Evolutionary conservation across 23 red algal species (phyloP).

Genomic region (Porphyridium purpureum): DNA sequence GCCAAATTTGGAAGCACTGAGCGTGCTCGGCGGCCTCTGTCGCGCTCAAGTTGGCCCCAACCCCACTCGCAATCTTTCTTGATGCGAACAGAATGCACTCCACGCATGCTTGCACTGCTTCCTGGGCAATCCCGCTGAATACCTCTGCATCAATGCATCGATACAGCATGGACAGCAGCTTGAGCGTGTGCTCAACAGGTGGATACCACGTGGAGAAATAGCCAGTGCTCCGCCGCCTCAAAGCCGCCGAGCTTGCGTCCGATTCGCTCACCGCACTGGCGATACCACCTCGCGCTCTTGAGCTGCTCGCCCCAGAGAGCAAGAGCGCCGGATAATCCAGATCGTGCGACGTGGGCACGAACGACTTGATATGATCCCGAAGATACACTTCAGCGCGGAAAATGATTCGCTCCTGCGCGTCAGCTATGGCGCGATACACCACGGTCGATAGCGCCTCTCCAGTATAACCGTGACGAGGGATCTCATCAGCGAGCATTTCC

Average conservation of each 20-base stretch:
- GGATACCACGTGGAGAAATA: slow-evolving; percentile 78
- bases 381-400: slow-evolving; percentile 71
- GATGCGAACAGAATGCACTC: slow-evolving; percentile 29
- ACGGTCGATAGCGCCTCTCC: slow-evolving; percentile 29
- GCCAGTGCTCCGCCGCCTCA: no score
- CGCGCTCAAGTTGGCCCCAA: slow-evolving; percentile 11
- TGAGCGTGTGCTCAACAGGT: slow-evolving; percentile 55
- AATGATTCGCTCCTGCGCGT: slow-evolving; percentile 79
- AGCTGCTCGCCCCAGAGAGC: slow-evolving; percentile 1
- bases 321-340: slow-evolving; percentile 43
- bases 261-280: background rate
- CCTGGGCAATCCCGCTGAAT: slow-evolving; percentile 76
- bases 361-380: slow-evolving; percentile 52
- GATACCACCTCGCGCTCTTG: no score
- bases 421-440: slow-evolving; percentile 38
- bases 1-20: slow-evolving; percentile 75
- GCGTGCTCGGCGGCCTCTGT: slow-evolving; percentile 61
- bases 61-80: slow-evolving; percentile 22
- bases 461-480: slow-evolving; percentile 20
- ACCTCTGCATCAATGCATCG: slow-evolving; percentile 66
- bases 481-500: slow-evolving; percentile 44
- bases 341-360: slow-evolving; percentile 32
- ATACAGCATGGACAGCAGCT: slow-evolving; percentile 76
- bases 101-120: slow-evolving; percentile 79
- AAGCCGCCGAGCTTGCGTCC: background rate